Evolutionary conservation across 2,329 filamentous ascomycete genomes (phyloP), one percentile per base, ranked within the genome.

Genomic region (Ophiosphaerella narmari): DNA sequence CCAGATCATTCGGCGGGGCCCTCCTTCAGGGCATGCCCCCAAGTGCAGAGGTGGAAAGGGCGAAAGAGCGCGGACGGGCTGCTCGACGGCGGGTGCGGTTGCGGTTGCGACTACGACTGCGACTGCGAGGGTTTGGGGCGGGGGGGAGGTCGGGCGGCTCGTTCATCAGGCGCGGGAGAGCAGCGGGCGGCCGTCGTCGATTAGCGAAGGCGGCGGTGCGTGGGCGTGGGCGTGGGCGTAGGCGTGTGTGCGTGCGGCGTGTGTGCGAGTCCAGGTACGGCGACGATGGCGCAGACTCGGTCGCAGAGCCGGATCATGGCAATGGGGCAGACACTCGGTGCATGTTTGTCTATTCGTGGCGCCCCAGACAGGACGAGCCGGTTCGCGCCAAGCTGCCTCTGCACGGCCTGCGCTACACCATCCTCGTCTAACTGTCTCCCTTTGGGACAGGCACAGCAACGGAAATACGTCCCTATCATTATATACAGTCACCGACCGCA

Each of bases 1-100:
- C 87, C 87, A 90, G 75, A 90, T 87, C 87, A 90, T 80, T 65
- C 67, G 66, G 59, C 60, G 57, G 53, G 36, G 56, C 55, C 57
- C 61, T 49, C 39, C 47, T 35, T 33, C 42, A 50, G 60, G 61
- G 59, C 64, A 70, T 68, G 55, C 59, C 56, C 62, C 44, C 48
- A 43, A 39, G 16, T 39, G 43, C 39, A 45, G 37, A 39, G 36
- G 50, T 29, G 7, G 11, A 29, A 29, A 29, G 26, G 7, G 26
- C 43, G 33, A 39, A 29, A 44, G 35, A 12, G 14, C 13, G 14
- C 37, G 18, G 18, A 5, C 18, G 18, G 18, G 18, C 18, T 21
- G 43, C 53, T 54, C 55, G 48, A 51, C 58, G 31, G 46, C 12
- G 39, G 23, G 12, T 4, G 36, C 36, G 13, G 37, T 21, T 29